Percentiles rank a stretch among this genome's conserved stretches.
phyloP scores from a whole-genome alignment of 1,139 yeast genomes.

The Taphrina sp. region DNA sequence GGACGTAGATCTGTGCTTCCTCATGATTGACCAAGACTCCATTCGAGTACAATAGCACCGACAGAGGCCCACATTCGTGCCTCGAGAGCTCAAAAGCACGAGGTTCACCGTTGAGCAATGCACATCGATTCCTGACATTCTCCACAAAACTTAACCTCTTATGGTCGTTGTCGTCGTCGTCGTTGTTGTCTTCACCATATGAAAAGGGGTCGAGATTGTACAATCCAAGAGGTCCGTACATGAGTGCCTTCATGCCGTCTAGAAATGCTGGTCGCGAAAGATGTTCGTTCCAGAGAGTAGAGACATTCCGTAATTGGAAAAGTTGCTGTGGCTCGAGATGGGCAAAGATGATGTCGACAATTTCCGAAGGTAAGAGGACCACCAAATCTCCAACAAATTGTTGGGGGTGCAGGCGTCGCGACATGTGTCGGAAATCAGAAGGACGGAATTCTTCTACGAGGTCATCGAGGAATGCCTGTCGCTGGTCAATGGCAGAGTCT shows the following conservation, averaged over 20 bases:
- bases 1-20: conserved; percentile 1
- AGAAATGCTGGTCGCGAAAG: background rate
- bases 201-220: conserved; percentile 3
- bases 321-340: conserved; percentile 12
- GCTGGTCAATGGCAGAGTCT: background rate
- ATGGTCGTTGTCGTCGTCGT: background rate
- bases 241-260: background rate
- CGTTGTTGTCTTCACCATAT: background rate
- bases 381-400: conserved; percentile 7
- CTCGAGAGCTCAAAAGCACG: background rate
- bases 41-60: background rate
- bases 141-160: background rate
- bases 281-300: conserved; percentile 6
- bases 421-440: conserved; percentile 6
- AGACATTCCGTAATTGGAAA: conserved; percentile 2
- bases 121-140: conserved; percentile 1
- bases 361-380: conserved; percentile 5
- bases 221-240: background rate
- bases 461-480: conserved; percentile 1
- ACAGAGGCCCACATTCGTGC: background rate
- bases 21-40: conserved; percentile 4
- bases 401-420: background rate
- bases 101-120: background rate
- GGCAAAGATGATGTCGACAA: conserved; percentile 4
- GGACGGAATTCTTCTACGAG: conserved; percentile 8